Base-by-base conservation (phyloP, 495 filamentous ascomycete genomes). In the Aeminium ludgeri region DNA sequence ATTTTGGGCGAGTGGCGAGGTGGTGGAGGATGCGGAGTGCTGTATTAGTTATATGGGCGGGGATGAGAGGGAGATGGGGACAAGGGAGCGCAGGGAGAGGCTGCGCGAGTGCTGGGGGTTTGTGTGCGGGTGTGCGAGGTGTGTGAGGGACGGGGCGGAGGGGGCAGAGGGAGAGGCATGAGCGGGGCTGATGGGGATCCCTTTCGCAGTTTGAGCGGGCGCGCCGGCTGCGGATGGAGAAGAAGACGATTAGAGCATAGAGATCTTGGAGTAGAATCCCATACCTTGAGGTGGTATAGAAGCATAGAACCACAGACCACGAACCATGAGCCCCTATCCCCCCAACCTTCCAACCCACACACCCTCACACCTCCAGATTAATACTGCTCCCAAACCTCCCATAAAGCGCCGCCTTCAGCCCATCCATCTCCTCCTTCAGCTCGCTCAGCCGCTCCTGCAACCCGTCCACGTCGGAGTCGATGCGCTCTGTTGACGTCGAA, bases 361-460 rank as follows among this genome's bases (percentile, higher is more conserved):
- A 43, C 30, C 31, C 46, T 73, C 65, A 95, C 50, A 80, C 82
- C 60, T 97, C 87, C 49, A 97, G 62, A 56, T 97, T 97, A 65
- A 97, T 95, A 54, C 82, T 89, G 50, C 77, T 72, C 10, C 87
- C 87, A 63, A 97, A 95, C 40, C 92, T 74, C 25, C 83, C 87
- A 62, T 97, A 97, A 46, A 97, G 61, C 38, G 78, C 73, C 29
- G 87, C 77, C 67, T 97, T 97, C 41, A 97, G 63, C 55, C 78
- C 65, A 43, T 72, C 67, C 83, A 94, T 81, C 51, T 91, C 81
- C 33, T 87, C 84, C n/a, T 76, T 73, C 29, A 86, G 65, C 6
- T 63, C 68, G 34, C 70, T 61, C 20, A 96, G 59, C 46, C 74
- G 78, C 29, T 82, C 82, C 59, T 94, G 82, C 19, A 94, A 63